These are phyloP conservation scores for Erysimum pusillum DNA, from an alignment of 441 rosid species.

Conservation along the genomic window DNA sequence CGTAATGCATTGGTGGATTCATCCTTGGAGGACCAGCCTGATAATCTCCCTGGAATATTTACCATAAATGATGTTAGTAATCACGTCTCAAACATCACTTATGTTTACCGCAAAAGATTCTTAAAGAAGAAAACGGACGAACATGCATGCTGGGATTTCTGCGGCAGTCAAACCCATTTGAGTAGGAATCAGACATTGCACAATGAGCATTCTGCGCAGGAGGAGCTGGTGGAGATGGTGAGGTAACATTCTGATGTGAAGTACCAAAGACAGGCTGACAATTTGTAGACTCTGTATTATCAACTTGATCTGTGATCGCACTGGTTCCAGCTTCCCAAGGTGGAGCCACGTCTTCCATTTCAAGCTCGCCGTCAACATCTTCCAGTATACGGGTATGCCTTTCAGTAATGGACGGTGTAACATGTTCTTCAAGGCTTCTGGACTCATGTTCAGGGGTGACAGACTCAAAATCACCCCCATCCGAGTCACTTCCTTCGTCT, in stretches of 20 bases:
- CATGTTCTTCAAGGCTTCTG: slow-evolving; percentile 64
- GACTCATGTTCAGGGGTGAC: slow-evolving; percentile 91
- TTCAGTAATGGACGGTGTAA: slow-evolving; percentile 52
- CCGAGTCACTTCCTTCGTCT: slow-evolving; percentile 93
- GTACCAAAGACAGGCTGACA: slow-evolving; percentile 54
- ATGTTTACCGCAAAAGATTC: slow-evolving; percentile 37
- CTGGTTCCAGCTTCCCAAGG: slow-evolving; percentile 66
- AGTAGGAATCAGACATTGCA: slow-evolving; percentile 54
- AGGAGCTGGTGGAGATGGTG: slow-evolving; percentile 59
- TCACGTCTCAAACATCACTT: slow-evolving; percentile 11
- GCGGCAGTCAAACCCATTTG: slow-evolving; percentile 52
- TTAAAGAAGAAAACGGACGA: slow-evolving; percentile 33
- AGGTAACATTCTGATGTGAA: slow-evolving; percentile 61
- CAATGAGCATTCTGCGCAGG: slow-evolving; percentile 51
- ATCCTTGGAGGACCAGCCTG: slow-evolving; percentile 56
- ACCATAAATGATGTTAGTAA: slow-evolving; percentile 42
- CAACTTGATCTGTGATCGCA: slow-evolving; percentile 42
- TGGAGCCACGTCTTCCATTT: slow-evolving; percentile 99
- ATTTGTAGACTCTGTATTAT: slow-evolving; percentile 46
- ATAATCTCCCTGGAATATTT: slow-evolving; percentile 59
- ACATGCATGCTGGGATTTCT: slow-evolving; percentile 54
- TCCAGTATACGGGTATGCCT: slow-evolving; percentile 87
- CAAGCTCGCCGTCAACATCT: slow-evolving; percentile 98
- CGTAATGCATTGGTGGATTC: slow-evolving; percentile 59
- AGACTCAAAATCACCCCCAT: slow-evolving; percentile 91